Evolutionary conservation across 345 rosid genomes (phyloP).

Genomic region (Cardamine chenopodiifolia): DNA sequence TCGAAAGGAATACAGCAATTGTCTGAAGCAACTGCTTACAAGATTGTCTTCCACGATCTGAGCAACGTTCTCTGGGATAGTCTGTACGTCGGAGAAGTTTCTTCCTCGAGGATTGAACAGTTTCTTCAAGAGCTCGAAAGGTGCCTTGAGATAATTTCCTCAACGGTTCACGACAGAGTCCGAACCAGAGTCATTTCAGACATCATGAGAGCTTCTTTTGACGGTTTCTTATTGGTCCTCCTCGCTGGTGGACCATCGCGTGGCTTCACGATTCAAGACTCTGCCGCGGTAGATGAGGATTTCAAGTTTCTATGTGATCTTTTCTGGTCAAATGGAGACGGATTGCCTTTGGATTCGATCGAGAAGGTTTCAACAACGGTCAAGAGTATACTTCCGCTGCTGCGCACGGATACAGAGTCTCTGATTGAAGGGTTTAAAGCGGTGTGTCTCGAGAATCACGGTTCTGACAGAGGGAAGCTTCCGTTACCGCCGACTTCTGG

Average conservation of each 20-base stretch:
- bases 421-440: conserved; percentile 59
- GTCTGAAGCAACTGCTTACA: conserved; percentile 77
- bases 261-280: conserved; percentile 67
- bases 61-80: conserved; percentile 85
- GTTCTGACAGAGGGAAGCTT: conserved; percentile 73
- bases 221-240: conserved; percentile 80
- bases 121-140: conserved; percentile 85
- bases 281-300: conserved; percentile 71
- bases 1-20: conserved; percentile 79
- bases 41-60: conserved; percentile 76
- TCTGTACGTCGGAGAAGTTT: conserved; percentile 68
- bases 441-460: conserved; percentile 57
- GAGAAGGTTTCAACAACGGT: conserved; percentile 67
- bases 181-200: conserved; percentile 80
- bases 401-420: conserved; percentile 62
- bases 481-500: conserved; percentile 87
- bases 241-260: conserved; percentile 96
- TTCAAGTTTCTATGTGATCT: conserved; percentile 73
- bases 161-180: conserved; percentile 79
- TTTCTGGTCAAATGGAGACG: conserved; percentile 96
- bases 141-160: conserved; percentile 67
- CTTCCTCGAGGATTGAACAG: conserved; percentile 79
- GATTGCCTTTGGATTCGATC: conserved; percentile 78
- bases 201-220: conserved; percentile 94
- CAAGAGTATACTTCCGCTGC: conserved; percentile 71